A percentile compares a stretch with the other conserved stretches of the same genome.
Evolutionary conservation across 2,329 filamentous ascomycete species (phyloP).

Genomic region (Penicillium sp.): DNA sequence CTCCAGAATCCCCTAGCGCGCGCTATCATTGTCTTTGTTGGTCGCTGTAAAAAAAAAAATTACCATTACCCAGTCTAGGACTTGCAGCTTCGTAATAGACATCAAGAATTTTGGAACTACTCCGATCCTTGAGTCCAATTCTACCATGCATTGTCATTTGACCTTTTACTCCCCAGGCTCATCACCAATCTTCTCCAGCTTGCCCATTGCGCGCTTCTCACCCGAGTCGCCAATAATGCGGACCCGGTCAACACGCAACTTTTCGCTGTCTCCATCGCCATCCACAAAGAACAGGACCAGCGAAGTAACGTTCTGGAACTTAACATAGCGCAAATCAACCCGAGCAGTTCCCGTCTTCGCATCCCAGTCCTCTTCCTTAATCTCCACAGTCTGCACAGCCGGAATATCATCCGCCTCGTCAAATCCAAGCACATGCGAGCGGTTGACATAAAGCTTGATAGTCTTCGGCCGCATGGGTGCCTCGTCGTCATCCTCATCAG

Average conservation of each 20-base stretch:
- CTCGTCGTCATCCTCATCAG: conserved; percentile 63
- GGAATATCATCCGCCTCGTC: conserved; percentile 87
- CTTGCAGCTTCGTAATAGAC: not conserved
- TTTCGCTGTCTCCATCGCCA: conserved; percentile 79
- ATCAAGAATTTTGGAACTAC: not conserved
- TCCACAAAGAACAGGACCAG: conserved; percentile 86
- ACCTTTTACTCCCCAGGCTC: conserved; percentile 59
- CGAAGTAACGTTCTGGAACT: conserved; percentile 91
- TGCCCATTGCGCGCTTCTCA: conserved; percentile 89
- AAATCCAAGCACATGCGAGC: conserved; percentile 86
- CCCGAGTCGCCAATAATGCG: conserved; percentile 81
- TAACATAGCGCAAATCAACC: conserved; percentile 80
- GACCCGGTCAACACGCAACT: conserved; percentile 66
- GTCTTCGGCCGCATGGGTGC: conserved; percentile 76
- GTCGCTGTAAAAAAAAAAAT: not conserved
- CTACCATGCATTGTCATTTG: not conserved
- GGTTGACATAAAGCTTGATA: conserved; percentile 84
- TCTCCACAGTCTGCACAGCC: conserved; percentile 74
- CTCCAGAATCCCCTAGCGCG: not conserved
- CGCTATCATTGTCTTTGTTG: not conserved
- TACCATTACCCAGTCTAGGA: not conserved
- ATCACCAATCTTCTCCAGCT: conserved; percentile 90
- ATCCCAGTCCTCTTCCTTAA: conserved; percentile 79
- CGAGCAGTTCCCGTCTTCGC: conserved; percentile 67
- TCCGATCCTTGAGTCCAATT: not conserved